phyloP scores from a whole-genome alignment of 2,329 filamentous ascomycete genomes.

The Sporothrix euskadiensis region DNA sequence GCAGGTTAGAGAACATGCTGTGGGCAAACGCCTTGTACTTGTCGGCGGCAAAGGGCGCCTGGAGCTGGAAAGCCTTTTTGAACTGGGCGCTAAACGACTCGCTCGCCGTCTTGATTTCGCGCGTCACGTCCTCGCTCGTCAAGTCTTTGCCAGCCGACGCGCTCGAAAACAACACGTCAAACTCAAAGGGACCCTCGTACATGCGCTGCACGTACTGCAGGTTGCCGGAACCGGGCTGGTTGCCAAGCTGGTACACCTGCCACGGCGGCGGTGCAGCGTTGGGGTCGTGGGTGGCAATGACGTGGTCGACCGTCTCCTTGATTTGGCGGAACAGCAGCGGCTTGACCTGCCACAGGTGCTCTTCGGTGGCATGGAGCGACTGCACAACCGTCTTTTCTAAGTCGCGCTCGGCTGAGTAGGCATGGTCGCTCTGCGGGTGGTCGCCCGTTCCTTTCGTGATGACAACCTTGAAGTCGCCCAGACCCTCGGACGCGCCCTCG shows the following conservation, averaged over 20 bases:
- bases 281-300: slow-evolving; percentile 51
- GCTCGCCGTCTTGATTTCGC: slow-evolving; percentile 66
- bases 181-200: slow-evolving; percentile 87
- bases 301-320: slow-evolving; percentile 51
- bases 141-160: slow-evolving; percentile 61
- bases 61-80: slow-evolving; percentile 67
- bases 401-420: slow-evolving; percentile 66
- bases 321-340: slow-evolving; percentile 55
- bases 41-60: slow-evolving; percentile 71
- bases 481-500: slow-evolving; percentile 65
- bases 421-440: slow-evolving; percentile 67
- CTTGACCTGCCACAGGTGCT: slow-evolving; percentile 84
- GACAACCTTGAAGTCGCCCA: slow-evolving; percentile 78
- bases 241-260: slow-evolving; percentile 77
- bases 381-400: slow-evolving; percentile 74
- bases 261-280: slow-evolving; percentile 77
- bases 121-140: slow-evolving; percentile 64
- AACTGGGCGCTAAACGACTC: slow-evolving; percentile 75
- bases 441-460: slow-evolving; percentile 69
- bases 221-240: slow-evolving; percentile 71
- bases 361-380: slow-evolving; percentile 65
- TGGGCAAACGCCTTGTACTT: slow-evolving; percentile 74
- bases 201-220: slow-evolving; percentile 87
- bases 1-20: slow-evolving; percentile 89
- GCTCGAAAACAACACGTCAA: slow-evolving; percentile 88